Conservation (phyloP, 495 filamentous ascomycete genomes). For the Friedmanniomyces simplex region DNA sequence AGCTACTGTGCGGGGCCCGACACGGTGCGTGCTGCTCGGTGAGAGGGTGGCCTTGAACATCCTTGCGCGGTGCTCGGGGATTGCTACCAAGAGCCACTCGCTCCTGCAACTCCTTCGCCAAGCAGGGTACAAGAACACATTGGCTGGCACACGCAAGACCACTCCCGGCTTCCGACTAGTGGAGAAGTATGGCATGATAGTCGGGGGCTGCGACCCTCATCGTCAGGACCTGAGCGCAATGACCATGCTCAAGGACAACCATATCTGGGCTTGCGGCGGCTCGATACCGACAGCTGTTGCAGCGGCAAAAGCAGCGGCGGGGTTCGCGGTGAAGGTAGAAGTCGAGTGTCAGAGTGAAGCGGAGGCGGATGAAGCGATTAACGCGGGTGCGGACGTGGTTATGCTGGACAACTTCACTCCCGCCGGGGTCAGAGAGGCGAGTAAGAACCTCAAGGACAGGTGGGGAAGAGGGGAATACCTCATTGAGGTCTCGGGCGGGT, state of each 20-base stretch:
- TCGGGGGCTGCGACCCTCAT: constrained; percentile 85
- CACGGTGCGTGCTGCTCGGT: constrained; percentile 75
- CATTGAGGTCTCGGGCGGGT: constrained; percentile 83
- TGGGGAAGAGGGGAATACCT: constrained; percentile 48
- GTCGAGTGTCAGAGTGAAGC: constrained; percentile 83
- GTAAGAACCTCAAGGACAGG: constrained; percentile 59
- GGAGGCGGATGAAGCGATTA: constrained; percentile 83
- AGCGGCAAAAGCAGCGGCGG: constrained; percentile 65
- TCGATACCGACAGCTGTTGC: constrained; percentile 68
- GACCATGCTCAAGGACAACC: constrained; percentile 99
- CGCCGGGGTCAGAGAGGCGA: constrained; percentile 61
- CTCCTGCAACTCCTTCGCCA: constrained; percentile 44
- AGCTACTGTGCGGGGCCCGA: constrained; percentile 80
- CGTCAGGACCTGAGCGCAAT: constrained; percentile 84
- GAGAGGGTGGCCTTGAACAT: constrained; percentile 90
- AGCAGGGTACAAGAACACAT: constrained; percentile 64
- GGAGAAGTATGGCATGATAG: constrained; percentile 95
- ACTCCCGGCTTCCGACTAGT: constrained; percentile 92
- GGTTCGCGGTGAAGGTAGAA: constrained; percentile 88
- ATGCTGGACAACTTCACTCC: constrained; percentile 94
- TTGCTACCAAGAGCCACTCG: constrained; percentile 57
- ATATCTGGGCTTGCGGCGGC: constrained; percentile 72
- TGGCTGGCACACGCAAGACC: constrained; percentile 94
- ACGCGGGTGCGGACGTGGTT: constrained; percentile 82
- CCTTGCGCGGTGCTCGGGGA: constrained; percentile 82